Base-by-base conservation (phyloP, 2,329 filamentous ascomycete species). In the Lecanicillium sp. region DNA sequence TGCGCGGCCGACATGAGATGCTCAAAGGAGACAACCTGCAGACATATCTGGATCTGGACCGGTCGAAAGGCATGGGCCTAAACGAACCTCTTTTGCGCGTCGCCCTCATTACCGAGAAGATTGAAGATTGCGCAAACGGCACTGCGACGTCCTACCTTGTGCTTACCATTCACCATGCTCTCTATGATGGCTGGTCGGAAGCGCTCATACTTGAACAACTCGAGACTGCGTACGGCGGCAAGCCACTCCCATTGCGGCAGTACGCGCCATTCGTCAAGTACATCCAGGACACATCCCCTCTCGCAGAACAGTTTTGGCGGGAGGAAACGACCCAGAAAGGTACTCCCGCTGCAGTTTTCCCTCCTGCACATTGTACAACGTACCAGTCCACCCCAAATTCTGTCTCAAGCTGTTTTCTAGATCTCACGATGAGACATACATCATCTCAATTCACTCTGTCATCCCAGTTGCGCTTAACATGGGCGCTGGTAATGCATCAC, bases 391-490 rank as follows among this genome's bases (percentile, higher is more conserved):
- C 3, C 58, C 74, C 2, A 69, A 75, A 50, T 62, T 72, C 45
- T 71, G 72, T 50, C 63, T 75, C 33, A 60, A 60, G 1, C 55
- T 61, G 41, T 57, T 58, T 54, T 56, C 57, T 5, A 60, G 52
- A 29, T 60, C 56, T 24, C 1, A 69, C 67, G 21, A 67, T 67
- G 19, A n/a, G 5, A 15, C 19, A 43, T 7, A 26, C 4, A 9
- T 43, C 20, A 3, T 17, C 29, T n/a, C 6, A 11, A 19, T 23
- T 43, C 20, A 77, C 73, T 0, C 60, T 73, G 4, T 70, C 74
- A 0, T 75, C 73, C 0, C 62, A 74, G 12, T 70, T 79, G 26
- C 70, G 74, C 23, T 72, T 69, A n/a, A 74, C 74, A 1, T 79
- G 75, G 76, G 73, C 73, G 0, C 59, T 78, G 3, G 62, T 76